Conservation (phyloP, 352 stramenopile genomes). For the Pythium pyrilobum region DNA sequence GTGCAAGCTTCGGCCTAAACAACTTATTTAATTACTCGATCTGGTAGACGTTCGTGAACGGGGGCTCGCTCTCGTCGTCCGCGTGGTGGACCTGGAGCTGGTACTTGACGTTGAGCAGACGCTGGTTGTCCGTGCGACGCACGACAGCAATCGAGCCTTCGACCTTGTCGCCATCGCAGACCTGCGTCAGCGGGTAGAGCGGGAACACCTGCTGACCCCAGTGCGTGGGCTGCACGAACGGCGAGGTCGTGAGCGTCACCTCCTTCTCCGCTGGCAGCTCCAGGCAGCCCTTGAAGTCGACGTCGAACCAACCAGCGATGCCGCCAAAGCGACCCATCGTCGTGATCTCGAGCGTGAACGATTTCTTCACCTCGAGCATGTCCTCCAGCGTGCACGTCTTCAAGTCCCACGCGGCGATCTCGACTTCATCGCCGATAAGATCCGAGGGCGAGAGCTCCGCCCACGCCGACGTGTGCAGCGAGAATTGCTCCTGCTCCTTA, state of each 20-base stretch:
- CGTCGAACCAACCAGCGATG: slow-evolving; percentile 99
- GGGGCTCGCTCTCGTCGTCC: slow-evolving; percentile 50
- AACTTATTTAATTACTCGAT: slow-evolving; percentile 63
- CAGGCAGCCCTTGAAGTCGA: slow-evolving; percentile 94
- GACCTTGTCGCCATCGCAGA: slow-evolving; percentile 76
- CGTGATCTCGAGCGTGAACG: slow-evolving; percentile 76
- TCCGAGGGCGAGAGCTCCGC: slow-evolving; percentile 65
- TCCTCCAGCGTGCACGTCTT: slow-evolving; percentile 83
- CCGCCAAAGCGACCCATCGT: slow-evolving; percentile 89
- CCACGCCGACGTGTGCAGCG: slow-evolving; percentile 81
- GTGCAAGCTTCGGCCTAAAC: neutral
- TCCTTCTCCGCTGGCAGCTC: slow-evolving; percentile 71
- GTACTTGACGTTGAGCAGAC: slow-evolving; percentile 88
- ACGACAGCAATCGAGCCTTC: slow-evolving; percentile 67
- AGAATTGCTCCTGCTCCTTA: slow-evolving; percentile 88
- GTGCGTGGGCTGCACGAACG: slow-evolving; percentile 86
- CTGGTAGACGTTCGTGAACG: slow-evolving; percentile 69
- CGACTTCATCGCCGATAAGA: slow-evolving; percentile 80
- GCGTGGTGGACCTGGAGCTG: slow-evolving; percentile 64
- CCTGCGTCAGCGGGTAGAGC: slow-evolving; percentile 76
- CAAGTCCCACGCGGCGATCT: slow-evolving; percentile 79
- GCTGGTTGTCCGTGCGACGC: slow-evolving; percentile 80
- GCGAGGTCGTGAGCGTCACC: slow-evolving; percentile 89
- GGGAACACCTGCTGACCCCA: slow-evolving; percentile 87
- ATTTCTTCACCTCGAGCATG: slow-evolving; percentile 66